Conservation (phyloP, 2,329 filamentous ascomycete species). For the Amauroascus niger region DNA sequence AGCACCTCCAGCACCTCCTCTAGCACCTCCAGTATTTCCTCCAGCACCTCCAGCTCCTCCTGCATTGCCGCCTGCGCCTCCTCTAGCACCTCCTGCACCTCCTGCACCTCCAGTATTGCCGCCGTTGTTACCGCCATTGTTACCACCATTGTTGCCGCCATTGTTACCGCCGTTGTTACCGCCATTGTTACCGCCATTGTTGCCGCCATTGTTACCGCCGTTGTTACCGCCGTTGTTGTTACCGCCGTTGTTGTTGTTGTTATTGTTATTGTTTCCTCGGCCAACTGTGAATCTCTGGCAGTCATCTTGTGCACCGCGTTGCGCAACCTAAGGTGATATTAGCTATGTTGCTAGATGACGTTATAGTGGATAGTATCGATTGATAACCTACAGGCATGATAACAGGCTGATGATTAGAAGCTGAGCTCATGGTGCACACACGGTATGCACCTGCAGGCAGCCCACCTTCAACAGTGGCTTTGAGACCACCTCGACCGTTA, state of each 20-base stretch:
- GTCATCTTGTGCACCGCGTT: slow-evolving; percentile 46
- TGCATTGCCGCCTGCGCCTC: background rate
- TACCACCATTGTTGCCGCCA: slow-evolving; percentile 7
- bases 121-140: background rate
- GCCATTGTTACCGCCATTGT: slow-evolving; percentile 9
- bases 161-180: slow-evolving; percentile 7
- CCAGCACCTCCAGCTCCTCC: background rate
- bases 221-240: background rate
- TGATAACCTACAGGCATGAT: slow-evolving; percentile 40
- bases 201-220: background rate
- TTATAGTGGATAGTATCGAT: background rate
- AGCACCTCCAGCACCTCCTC: background rate
- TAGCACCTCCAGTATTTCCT: background rate
- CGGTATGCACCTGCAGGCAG: slow-evolving; percentile 43
- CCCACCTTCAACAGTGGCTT: slow-evolving; percentile 39
- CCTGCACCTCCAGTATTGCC: background rate
- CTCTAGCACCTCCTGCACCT: background rate
- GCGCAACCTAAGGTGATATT: slow-evolving; percentile 32
- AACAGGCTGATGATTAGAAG: slow-evolving; percentile 48
- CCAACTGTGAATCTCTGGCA: slow-evolving; percentile 43
- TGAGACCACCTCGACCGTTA: slow-evolving; percentile 40
- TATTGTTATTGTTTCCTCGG: slow-evolving; percentile 13
- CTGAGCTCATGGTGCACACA: slow-evolving; percentile 44
- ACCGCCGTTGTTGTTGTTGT: slow-evolving; percentile 2
- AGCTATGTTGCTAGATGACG: background rate